phyloP scores from a whole-genome alignment of 495 filamentous ascomycete genomes.

The Hyaloscypha variabilis region DNA sequence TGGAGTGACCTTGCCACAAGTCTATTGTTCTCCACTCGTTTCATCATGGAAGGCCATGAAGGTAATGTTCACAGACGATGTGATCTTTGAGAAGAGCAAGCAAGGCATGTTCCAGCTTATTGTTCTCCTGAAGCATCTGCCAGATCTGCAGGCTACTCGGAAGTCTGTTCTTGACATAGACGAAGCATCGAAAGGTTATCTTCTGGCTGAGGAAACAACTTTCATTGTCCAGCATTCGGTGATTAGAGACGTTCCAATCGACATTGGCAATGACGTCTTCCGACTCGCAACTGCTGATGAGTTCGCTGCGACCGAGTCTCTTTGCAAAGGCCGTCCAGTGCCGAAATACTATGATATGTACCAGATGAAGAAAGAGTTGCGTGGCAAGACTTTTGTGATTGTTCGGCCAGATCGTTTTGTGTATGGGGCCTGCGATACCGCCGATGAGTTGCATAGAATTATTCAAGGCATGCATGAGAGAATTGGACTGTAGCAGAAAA shows the following conservation, averaged over 20 bases:
- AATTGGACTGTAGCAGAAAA: background rate
- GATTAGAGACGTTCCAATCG: background rate
- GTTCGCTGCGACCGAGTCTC: background rate
- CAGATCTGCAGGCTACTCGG: background rate
- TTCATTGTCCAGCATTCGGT: background rate
- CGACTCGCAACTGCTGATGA: background rate
- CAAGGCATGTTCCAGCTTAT: conserved; percentile 23
- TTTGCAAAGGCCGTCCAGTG: background rate
- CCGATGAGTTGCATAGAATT: background rate
- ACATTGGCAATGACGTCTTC: background rate
- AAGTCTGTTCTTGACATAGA: background rate
- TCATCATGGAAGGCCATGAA: conserved; percentile 28
- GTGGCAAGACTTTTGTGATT: background rate
- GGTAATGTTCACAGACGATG: conserved; percentile 23
- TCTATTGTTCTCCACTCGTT: background rate
- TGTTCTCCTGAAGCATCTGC: background rate
- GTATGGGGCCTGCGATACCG: background rate
- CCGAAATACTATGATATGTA: background rate
- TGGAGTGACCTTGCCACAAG: conserved; percentile 30
- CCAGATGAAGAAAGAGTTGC: background rate
- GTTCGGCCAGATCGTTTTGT: background rate
- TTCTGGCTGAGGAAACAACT: background rate
- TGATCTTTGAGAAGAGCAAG: conserved; percentile 19
- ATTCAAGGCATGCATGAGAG: background rate
- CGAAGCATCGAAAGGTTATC: background rate